Evolutionary conservation across 805 yeast species (phyloP), one percentile per base, ranked within the genome.

Genomic region (Pichia phayaonensis): DNA sequence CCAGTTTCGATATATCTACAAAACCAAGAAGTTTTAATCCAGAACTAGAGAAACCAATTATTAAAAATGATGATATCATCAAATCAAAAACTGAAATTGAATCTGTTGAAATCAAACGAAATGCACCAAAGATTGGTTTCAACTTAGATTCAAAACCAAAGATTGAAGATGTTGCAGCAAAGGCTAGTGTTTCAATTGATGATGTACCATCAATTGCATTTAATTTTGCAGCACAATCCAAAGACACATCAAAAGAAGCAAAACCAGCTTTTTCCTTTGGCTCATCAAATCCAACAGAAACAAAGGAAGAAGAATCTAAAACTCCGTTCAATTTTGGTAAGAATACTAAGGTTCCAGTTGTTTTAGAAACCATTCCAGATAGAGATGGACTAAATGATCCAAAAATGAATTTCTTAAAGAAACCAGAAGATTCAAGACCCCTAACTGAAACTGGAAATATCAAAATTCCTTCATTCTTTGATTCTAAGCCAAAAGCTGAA

Each of bases 1-100:
- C 49, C 11, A 45, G 44, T 13, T 57, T 61, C 23, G 50, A 51
- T 16, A 48, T 65, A 1, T 36, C 55, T 8, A 24, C 49, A 45
- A 44, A 54, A 46, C 48, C 52, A 45, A 52, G 48, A 42, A 26
- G 49, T 20, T 39, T 39, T 7, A 39, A 39, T 20, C 24, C 40
- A 1, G 40, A 20, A 2, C 20, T 34, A 16, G 38, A 34, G n/a
- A 34, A 16, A 2, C 20, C 38, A 34, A n/a, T 16, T 34, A 3
- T 16, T 34, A 23, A 4, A 12, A 12, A 13, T 40, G 27, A 40
- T 3, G 23, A 12, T 5, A 2, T 13, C 15, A 6, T 20, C 2
- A 38, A 29, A 26, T 21, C 31, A 24, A 23, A 40, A 27, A 7
- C 7, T 18, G 40, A 41, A 40, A 40, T 21, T 8, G 34, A 16